These are phyloP conservation scores for Aspergillus costaricaensis DNA, from an alignment of 2,329 filamentous ascomycete genomes.

Conservation along the genomic window DNA sequence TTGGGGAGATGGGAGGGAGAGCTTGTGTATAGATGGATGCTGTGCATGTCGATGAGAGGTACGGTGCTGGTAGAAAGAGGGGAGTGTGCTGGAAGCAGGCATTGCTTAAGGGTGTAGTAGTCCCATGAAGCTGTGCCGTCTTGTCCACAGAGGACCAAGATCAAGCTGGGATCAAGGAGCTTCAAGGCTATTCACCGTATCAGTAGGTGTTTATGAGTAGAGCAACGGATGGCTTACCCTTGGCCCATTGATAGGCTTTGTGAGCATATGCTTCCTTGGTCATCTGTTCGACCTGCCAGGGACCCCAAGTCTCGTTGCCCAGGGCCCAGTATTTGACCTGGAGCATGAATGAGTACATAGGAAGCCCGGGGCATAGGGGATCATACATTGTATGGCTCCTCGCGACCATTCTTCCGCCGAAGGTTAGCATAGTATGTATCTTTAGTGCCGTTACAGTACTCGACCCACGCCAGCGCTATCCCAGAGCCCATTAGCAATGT, in stretches of 20 bases:
- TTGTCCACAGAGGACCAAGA: slow-evolving; percentile 74
- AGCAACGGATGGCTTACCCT: slow-evolving; percentile 39
- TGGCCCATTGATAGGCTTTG: slow-evolving; percentile 62
- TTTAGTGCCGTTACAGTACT: slow-evolving; percentile 79
- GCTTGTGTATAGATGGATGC: slow-evolving; percentile 76
- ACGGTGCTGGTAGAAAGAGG: slow-evolving; percentile 42
- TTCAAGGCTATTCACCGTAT: slow-evolving; percentile 36
- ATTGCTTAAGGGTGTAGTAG: slow-evolving; percentile 70
- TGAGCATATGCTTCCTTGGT: slow-evolving; percentile 62
- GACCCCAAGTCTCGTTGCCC: slow-evolving; percentile 69
- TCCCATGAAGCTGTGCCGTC: slow-evolving; percentile 72
- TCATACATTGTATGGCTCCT: slow-evolving; percentile 70
- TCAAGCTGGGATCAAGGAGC: slow-evolving; percentile 62
- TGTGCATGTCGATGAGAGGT: slow-evolving; percentile 73
- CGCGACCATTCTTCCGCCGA: slow-evolving; percentile 71
- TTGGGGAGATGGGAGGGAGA: slow-evolving; percentile 57
- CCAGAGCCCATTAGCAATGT: background rate
- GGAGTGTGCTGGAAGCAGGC: slow-evolving; percentile 54
- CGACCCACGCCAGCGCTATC: slow-evolving; percentile 71
- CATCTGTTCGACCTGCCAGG: slow-evolving; percentile 62
- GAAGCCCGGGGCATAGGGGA: background rate
- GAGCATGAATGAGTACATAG: background rate
- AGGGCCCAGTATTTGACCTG: slow-evolving; percentile 80
- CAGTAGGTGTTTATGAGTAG: background rate
- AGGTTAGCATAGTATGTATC: slow-evolving; percentile 82